These are phyloP conservation scores for Apophysomyces sp. DNA, from an alignment of 371 early-diverging fungal species.

Conservation along the genomic window DNA sequence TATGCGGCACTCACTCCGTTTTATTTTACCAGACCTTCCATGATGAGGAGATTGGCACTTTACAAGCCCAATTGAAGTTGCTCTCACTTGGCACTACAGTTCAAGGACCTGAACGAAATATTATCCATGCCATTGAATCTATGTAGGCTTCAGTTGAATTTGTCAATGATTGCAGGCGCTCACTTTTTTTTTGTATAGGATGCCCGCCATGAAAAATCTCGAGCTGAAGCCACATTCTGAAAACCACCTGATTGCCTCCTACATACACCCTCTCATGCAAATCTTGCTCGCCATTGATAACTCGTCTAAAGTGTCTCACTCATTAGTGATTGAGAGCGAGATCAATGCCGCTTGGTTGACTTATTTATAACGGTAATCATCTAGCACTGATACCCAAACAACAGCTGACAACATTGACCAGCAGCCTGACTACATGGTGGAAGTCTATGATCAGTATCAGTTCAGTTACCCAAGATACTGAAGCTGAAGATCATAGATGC, in stretches of 20 bases:
- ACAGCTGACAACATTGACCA: background rate
- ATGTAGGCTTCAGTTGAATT: background rate
- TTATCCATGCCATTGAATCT: background rate
- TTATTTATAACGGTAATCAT: background rate
- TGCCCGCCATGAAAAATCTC: conserved; percentile 1
- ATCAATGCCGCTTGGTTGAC: background rate
- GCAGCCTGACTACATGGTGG: conserved; percentile 1
- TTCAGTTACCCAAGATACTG: background rate
- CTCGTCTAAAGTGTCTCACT: background rate
- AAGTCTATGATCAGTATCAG: conserved; percentile 3
- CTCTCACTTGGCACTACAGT: background rate
- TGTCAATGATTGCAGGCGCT: background rate
- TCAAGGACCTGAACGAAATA: background rate
- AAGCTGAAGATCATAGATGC: too few species aligned
- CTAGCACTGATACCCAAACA: background rate
- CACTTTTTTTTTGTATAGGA: background rate
- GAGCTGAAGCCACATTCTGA: conserved; percentile 1
- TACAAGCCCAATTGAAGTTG: background rate
- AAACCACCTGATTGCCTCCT: background rate
- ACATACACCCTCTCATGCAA: conserved; percentile 4
- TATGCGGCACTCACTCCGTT: background rate
- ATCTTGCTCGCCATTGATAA: background rate
- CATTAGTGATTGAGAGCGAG: background rate
- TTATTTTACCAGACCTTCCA: background rate
- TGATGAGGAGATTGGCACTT: background rate